Base-by-base conservation (phyloP, 441 rosid genomes). In the Hypseocharis bilobata region DNA sequence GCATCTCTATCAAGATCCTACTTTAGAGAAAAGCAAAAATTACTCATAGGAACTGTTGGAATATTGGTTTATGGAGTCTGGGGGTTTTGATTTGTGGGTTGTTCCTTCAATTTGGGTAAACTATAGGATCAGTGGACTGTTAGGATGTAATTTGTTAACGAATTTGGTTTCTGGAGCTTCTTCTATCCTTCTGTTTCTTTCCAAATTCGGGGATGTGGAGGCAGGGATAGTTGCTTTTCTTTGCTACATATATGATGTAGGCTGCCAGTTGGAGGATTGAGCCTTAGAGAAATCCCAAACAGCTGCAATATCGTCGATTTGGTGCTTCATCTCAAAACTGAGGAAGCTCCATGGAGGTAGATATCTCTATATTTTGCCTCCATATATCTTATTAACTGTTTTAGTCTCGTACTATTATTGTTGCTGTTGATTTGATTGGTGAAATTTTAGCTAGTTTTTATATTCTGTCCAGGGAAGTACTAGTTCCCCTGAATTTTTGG, bases 301-400 rank as follows among this genome's bases (percentile, higher is more conserved):
- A 62, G 76, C 72, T 78, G 67, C 60, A 38, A 47, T 71, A 70
- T 70, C 75, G 65, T 34, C 47, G 44, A 54, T 72, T 72, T 67
- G 78, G 82, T 60, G 74, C 82, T 65, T 71, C 81, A 65, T 75
- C 72, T 11, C 62, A 34, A 61, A 54, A 62, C 65, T 54, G 40
- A 67, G 81, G 72, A 63, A 74, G 62, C 74, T 45, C 59, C 72
- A 76, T 64, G 42, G 63, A 79, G 89, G 85, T 81, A 79, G 78
- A 68, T 64, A 55, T 66, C 75, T 65, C 54, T 69, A 58, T 57
- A 28, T 67, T 66, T 62, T 25, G 4, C 6, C 34, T 49, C 60
- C 28, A 14, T 14, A 3, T 14, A 16, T 60, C 40, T 20, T 16
- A 67, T 72, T 27, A 11, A 3, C 56, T 34, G 42, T 54, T n/a